phyloP scores from a whole-genome alignment of 495 filamentous ascomycete genomes.

The Penicillium arizonense region DNA sequence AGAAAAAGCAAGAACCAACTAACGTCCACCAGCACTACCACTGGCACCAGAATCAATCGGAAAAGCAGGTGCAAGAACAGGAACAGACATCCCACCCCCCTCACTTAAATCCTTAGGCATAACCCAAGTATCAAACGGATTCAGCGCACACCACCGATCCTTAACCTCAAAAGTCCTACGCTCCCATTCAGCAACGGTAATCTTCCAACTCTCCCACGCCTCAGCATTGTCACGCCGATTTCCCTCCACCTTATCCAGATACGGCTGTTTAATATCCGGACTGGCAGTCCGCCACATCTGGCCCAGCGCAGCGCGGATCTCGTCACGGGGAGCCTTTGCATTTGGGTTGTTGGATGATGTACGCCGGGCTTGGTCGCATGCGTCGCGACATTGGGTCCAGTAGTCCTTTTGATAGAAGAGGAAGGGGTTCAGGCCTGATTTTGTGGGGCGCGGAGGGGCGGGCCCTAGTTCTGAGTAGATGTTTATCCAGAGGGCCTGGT shows the following conservation, averaged over 20 bases:
- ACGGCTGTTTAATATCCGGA: conserved; percentile 68
- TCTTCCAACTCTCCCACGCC: conserved; percentile 56
- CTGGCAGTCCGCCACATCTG: conserved; percentile 83
- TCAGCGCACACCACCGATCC: conserved; percentile 58
- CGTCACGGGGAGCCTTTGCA: conserved; percentile 64
- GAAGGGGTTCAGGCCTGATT: conserved; percentile 70
- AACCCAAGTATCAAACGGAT: conserved; percentile 49
- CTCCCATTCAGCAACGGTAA: conserved; percentile 67
- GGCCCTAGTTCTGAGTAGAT: conserved; percentile 70
- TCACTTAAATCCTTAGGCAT: conserved; percentile 2
- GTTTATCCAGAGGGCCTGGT: conserved; percentile 67
- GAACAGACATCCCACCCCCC: neutral
- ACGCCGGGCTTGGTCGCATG: conserved; percentile 66
- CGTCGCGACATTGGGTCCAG: conserved; percentile 69
- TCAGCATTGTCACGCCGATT: conserved; percentile 63
- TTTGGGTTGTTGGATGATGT: conserved; percentile 63
- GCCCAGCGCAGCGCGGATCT: conserved; percentile 77
- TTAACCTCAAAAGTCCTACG: conserved; percentile 56
- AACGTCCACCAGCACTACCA: too few relatives aligned
- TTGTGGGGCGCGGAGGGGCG: conserved; percentile 66
- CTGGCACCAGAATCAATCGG: neutral
- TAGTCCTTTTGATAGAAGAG: conserved; percentile 70
- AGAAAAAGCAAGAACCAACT: too few relatives aligned
- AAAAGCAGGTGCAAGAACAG: conserved; percentile 5
- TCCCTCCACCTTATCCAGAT: conserved; percentile 65